These are phyloP conservation scores for Saturnispora sekii DNA, from an alignment of 805 yeast genomes.

Conservation along the genomic window DNA sequence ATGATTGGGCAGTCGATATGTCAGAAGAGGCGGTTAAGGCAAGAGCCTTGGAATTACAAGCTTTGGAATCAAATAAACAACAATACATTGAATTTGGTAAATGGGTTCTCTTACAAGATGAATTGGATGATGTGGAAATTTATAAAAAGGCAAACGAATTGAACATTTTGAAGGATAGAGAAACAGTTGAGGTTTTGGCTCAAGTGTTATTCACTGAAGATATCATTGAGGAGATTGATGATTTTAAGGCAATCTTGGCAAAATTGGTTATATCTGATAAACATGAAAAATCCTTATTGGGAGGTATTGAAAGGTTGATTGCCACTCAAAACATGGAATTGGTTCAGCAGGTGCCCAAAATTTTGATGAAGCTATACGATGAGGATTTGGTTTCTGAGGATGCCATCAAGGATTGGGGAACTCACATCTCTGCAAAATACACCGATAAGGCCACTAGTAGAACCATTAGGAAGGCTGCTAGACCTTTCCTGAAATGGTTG, in stretches of 20 bases:
- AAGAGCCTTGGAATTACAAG: constrained; percentile 76
- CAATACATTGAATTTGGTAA: constrained; percentile 75
- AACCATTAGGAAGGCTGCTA: constrained; percentile 92
- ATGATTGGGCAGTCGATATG: constrained; percentile 96
- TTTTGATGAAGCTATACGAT: constrained; percentile 73
- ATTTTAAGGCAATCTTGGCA: constrained; percentile 73
- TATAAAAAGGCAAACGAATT: constrained; percentile 81
- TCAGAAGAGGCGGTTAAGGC: constrained; percentile 92
- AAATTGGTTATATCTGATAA: constrained; percentile 61
- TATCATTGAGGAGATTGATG: constrained; percentile 59
- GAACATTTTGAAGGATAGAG: constrained; percentile 59
- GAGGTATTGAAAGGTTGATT: constrained; percentile 90
- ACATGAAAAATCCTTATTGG: constrained; percentile 82
- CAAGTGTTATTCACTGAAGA: constrained; percentile 79
- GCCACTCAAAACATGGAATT: constrained; percentile 70
- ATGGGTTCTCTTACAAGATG: constrained; percentile 60
- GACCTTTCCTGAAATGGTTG: constrained; percentile 91
- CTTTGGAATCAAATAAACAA: constrained; percentile 32
- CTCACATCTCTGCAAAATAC: constrained; percentile 84
- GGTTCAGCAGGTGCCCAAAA: constrained; percentile 67
- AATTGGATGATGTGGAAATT: constrained; percentile 73
- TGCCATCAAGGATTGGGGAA: constrained; percentile 73
- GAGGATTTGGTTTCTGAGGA: constrained; percentile 80
- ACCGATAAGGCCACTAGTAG: constrained; percentile 87
- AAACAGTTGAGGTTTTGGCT: constrained; percentile 83